A percentile compares a stretch with the other conserved stretches of the same genome.
Conservation (phyloP, 2,329 filamentous ascomycete species). For the Neurospora sp. region DNA sequence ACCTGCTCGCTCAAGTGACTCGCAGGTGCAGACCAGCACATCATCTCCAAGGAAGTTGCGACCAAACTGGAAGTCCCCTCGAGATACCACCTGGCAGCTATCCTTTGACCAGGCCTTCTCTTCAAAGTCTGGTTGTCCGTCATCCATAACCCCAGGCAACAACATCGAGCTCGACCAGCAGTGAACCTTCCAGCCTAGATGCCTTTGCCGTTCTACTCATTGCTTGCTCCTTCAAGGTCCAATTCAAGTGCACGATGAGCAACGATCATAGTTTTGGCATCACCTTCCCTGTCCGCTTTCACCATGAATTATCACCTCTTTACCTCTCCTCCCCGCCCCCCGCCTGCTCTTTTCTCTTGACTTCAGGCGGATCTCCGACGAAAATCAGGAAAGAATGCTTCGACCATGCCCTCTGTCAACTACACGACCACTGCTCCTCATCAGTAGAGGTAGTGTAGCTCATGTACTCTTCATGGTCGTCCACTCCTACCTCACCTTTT, state of each 20-base stretch:
- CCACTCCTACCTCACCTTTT: background rate
- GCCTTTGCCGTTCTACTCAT: too few species aligned
- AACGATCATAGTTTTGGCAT: background rate
- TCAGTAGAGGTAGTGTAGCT: too few species aligned
- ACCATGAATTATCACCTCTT: background rate
- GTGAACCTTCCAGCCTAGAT: too few species aligned
- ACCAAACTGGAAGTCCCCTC: background rate
- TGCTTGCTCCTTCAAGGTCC: background rate
- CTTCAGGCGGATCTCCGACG: background rate
- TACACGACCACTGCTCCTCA: background rate
- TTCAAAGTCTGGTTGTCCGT: too few species aligned
- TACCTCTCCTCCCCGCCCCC: background rate
- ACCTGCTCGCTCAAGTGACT: background rate
- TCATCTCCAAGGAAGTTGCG: background rate
- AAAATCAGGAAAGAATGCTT: background rate
- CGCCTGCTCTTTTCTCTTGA: background rate
- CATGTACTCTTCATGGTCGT: background rate
- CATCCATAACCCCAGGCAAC: too few species aligned
- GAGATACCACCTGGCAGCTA: background rate
- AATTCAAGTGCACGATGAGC: too few species aligned
- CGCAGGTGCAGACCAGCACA: background rate
- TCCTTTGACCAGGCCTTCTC: background rate
- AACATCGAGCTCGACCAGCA: too few species aligned
- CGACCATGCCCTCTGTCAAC: background rate
- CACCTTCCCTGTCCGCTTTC: background rate